These are phyloP conservation scores for Logfia minima DNA, from an alignment of 129 eudicot species.

Conservation along the genomic window DNA sequence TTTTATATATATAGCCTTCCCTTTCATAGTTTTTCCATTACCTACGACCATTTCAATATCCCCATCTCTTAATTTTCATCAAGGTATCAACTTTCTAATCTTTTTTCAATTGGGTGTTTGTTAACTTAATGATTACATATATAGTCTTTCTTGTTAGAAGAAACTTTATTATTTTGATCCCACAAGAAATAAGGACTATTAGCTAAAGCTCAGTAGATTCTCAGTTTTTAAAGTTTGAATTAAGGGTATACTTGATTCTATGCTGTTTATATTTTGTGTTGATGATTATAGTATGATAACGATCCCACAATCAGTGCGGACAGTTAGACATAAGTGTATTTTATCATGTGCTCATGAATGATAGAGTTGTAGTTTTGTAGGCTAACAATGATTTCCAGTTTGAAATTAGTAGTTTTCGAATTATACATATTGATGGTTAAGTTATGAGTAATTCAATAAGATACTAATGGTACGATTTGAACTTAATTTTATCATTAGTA, in stretches of 20 bases:
- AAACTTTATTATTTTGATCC: slow-evolving; percentile 16
- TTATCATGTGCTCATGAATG: neutral
- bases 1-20: neutral
- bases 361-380: neutral
- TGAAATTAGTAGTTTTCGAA: neutral
- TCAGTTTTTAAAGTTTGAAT: slow-evolving; percentile 9
- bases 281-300: neutral
- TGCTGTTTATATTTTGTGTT: neutral
- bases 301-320: neutral
- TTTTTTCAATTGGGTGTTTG: neutral
- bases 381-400: neutral
- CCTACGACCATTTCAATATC: slow-evolving; percentile 19
- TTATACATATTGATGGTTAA: neutral
- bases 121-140: neutral
- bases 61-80: neutral
- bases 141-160: neutral
- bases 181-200: neutral
- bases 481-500: neutral
- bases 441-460: neutral
- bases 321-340: neutral
- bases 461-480: neutral
- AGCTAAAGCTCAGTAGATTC: neutral
- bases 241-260: neutral
- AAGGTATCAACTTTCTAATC: slow-evolving; percentile 23
- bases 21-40: neutral